A percentile compares a stretch with the other conserved stretches of the same genome.
Conservation (phyloP, 768 basidiomycete genomes). For the Podaxis pistillaris region DNA sequence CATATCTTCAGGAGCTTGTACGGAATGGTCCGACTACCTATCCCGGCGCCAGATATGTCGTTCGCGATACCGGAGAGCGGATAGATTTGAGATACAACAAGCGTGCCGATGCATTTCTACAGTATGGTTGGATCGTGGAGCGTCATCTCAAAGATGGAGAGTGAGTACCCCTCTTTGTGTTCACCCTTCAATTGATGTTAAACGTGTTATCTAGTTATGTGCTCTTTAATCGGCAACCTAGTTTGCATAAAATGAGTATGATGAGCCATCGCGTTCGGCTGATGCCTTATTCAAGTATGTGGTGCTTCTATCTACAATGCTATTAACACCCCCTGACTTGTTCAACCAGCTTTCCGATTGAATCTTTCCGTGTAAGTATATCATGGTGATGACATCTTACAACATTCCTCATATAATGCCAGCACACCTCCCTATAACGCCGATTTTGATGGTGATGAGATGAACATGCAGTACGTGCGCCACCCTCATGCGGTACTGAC, state of each 20-base stretch:
- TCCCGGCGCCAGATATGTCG: conserved; percentile 95
- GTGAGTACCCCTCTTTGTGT: conserved; percentile 48
- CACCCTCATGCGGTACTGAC: background rate
- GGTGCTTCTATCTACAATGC: background rate
- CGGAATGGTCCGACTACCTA: conserved; percentile 93
- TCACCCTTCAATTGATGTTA: background rate
- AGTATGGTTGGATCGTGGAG: conserved; percentile 99
- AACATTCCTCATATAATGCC: conserved; percentile 25
- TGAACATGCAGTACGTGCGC: conserved; percentile 97
- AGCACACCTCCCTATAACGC: conserved; percentile 98
- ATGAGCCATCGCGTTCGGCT: conserved; percentile 98
- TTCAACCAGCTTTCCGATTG: conserved; percentile 79
- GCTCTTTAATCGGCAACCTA: conserved; percentile 97
- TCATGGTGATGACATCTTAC: conserved; percentile 18
- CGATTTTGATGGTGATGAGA: conserved; percentile 99
- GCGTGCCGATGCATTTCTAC: conserved; percentile 89
- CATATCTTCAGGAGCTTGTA: conserved; percentile 91
- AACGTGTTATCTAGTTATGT: conserved; percentile 57
- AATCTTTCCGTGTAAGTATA: conserved; percentile 92
- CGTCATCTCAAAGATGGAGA: conserved; percentile 98
- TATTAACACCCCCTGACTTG: conserved; percentile 12
- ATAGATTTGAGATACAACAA: conserved; percentile 97
- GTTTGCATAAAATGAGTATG: conserved; percentile 99
- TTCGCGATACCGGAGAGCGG: conserved; percentile 95
- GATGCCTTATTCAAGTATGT: conserved; percentile 97